Evolutionary conservation across 805 yeast genomes (phyloP), one percentile per base, ranked within the genome.

Genomic region (Lipomyces oligophaga): DNA sequence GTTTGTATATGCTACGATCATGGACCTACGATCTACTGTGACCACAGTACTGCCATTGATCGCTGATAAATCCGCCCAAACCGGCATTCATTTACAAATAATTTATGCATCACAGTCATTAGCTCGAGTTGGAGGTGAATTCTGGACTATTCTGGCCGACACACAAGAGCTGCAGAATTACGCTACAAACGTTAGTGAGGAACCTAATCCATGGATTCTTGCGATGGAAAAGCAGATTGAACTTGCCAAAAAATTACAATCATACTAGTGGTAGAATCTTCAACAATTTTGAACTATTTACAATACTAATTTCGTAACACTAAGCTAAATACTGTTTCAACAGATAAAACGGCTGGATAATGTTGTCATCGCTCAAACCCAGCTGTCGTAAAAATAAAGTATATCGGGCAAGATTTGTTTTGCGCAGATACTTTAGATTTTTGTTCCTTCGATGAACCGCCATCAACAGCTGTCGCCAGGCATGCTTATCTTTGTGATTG

Each of bases 51-150:
- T 61, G 10, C 68, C 67, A 4, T 43, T 42, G 11, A 51, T 69
- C 27, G 47, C 59, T 2, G 68, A 66, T 36, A 43, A 54, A 10
- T 45, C 63, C 13, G 58, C 59, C 10, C 47, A 61, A 26, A 83
- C 83, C 46, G 84, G 90, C 0, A 68, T 88, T 19, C 76, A 89
- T 54, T 67, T 90, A 27, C 98, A 90, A 65, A 66, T 89, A 31
- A 80, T 86, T 0, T 90, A 89, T 66, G 85, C 96, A 55, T 83
- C 95, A n/a, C 87, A 83, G 61, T 81, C 95, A 30, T 70, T 90
- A 42, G 80, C 83, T 1, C 71, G 88, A 52, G 77, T 78, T 18
- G 82, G 85, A 11, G 78, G 78, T 3, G 85, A 83, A 57, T 85
- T 85, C 62, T 82, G 85, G 66, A 38, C 43, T 13, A 19, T 57